Base-by-base conservation (phyloP, 805 yeast species). In the Candida gorgasii region DNA sequence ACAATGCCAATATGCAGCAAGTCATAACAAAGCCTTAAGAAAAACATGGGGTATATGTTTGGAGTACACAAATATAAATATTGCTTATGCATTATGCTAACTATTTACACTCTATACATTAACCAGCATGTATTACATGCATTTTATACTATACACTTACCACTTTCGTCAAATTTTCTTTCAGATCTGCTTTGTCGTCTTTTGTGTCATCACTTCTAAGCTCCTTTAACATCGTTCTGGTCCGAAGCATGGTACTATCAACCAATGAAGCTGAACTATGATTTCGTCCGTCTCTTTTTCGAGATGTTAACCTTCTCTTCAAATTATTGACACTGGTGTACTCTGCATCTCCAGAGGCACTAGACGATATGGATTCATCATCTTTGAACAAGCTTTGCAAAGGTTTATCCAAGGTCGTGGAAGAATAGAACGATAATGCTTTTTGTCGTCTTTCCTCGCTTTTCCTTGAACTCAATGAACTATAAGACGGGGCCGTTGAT, bases 281-380 rank as follows among this genome's bases (percentile, higher is more conserved):
- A 32, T 45, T 49, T 17, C 17, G n/a, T 3, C 33, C 34, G 12
- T 43, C 51, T 26, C 54, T 57, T 40, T 54, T 59, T 36, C 75
- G 46, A 4, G 61, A 54, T 4, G 73, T 67, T 59, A 70, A 47
- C 43, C 76, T 53, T 42, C 73, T 48, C 44, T 64, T 65, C 41
- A 69, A 54, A 26, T 55, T 40, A 39, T 57, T 61, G 17, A 70
- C 73, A 45, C 73, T 70, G 41, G 67, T 73, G 45, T 70, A 70
- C 35, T 62, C 63, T 42, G 18, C n/a, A 36, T 14, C 16, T 4
- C n/a, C 22, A 15, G 37, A 12, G 3, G 3, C 38, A 17, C 18
- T 38, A n/a, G 40, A 37, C 14, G 44, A 65, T 72, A 46, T 69
- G 67, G 37, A 34, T 4, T 8, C 12, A 31, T 61, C 61, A 39